Evolutionary conservation across 2,329 filamentous ascomycete genomes (phyloP), one percentile per base, ranked within the genome.

Genomic region (Pestalotiopsis sp.): DNA sequence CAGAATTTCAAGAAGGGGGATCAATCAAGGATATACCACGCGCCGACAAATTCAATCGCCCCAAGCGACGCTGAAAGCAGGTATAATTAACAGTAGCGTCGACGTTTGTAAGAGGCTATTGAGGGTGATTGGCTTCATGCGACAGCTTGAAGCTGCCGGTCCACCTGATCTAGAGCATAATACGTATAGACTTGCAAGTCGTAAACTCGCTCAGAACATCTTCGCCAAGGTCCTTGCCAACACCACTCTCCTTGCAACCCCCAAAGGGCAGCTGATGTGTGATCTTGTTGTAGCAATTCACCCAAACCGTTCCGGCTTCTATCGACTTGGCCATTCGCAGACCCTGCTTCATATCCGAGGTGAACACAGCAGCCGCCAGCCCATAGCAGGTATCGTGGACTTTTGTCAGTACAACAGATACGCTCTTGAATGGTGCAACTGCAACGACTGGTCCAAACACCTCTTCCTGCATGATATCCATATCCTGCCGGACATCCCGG

Each of bases 341-440:
- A n/a, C 45, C 17, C 45, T 52, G 45, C 45, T 52, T 52, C 14
- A 20, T 17, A 20, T 52, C 45, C 17, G 45, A 52, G 4, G 41
- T 49, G 41, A 49, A 49, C 3, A 49, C 41, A 6, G 41, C 41
- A 17, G 41, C 41, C 41, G 41, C 41, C 41, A 49, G n/a, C 41
- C 41, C 41, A 17, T 49, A 49, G 41, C 41, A 49, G 14, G 86
- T 88, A 78, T 82, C 81, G 83, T 92, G 92, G 69, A 84, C 88
- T 67, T 87, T 80, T 72, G 82, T 81, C 80, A 92, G 87, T 70
- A 84, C 88, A 64, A 92, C 90, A 56, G 88, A 89, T 80, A 90
- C 87, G 76, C 83, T 87, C 81, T 87, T 88, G 84, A 92, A 92
- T 80, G 91, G 91, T 79, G 86, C 83, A 77, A 92, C 70, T 36